Base-by-base conservation (phyloP, 345 rosid species). In the Atalantia buxifolia region DNA sequence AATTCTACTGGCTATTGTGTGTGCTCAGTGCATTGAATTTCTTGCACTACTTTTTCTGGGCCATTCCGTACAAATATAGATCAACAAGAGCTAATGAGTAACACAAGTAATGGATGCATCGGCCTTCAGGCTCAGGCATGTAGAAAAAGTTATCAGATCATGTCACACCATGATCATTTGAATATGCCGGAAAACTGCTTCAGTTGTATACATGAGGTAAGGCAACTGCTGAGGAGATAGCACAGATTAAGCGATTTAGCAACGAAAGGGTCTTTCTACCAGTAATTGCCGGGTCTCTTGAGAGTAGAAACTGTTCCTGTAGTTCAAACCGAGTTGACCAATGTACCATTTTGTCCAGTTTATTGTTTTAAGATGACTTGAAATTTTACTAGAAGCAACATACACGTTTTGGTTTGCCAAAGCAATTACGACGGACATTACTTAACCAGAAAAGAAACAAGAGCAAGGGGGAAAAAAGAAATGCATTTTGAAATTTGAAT, bases 1-100 rank as follows among this genome's bases (percentile, higher is more conserved):
- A 87, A 76, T 92, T 89, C 86, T 90, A 90, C 83, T 92, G 92
- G 96, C 85, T 92, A 9, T 38, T 92, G 87, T 88, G 88, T 63
- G 83, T 60, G 71, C 84, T 90, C 1, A 92, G 92, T 76, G 85
- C 68, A 31, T 81, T 87, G 72, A 92, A 92, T 84, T 87, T 89
- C 85, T 45, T 86, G 71, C 88, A 89, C 63, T 90, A 87, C 83
- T 88, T 92, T 25, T 89, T 87, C 76, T 90, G 94, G 91, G 92
- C 96, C 33, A 78, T 31, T 73, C 80, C 81, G 28, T 92, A 90
- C 72, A 89, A 86, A 74, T 92, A 89, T 69, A 81, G 83, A 76
- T 83, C 89, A n/a, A 74, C 74, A 72, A 78, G 85, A 75, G 71
- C 79, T 2, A 81, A 57, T 19, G 65, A 68, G 69, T 38, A 35